phyloP scores from a whole-genome alignment of 768 basidiomycete genomes.

The Agaricus blazei region DNA sequence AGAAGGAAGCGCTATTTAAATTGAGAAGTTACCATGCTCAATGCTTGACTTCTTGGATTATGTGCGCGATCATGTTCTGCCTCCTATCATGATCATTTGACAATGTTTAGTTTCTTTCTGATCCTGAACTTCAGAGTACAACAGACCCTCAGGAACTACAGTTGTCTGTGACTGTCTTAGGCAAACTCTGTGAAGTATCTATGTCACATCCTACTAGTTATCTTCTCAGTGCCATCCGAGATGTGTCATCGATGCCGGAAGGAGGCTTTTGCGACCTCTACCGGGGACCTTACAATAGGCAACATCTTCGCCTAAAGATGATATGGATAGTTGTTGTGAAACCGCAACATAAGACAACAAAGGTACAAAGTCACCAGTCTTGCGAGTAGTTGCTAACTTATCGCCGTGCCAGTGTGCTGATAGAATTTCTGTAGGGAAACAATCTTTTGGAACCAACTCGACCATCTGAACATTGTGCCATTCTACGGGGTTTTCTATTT shows the following conservation, averaged over 20 bases:
- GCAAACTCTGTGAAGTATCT: slow-evolving; percentile 18
- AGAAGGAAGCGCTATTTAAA: too few relatives aligned
- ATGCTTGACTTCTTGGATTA: too few relatives aligned
- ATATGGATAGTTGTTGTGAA: too few relatives aligned
- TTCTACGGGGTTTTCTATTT: slow-evolving; percentile 7
- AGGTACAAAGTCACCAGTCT: slow-evolving; percentile 2
- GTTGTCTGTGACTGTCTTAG: neutral
- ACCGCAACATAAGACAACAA: too few relatives aligned
- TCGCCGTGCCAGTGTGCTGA: neutral
- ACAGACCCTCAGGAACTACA: neutral
- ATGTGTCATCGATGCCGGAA: too few relatives aligned
- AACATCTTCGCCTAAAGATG: slow-evolving; percentile 18
- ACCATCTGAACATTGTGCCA: slow-evolving; percentile 3
- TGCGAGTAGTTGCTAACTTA: slow-evolving; percentile 18
- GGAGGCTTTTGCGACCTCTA: slow-evolving; percentile 26
- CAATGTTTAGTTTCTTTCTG: too few relatives aligned
- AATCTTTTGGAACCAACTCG: slow-evolving; percentile 3
- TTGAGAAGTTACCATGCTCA: too few relatives aligned
- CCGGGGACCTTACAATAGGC: slow-evolving; percentile 15
- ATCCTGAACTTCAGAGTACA: too few relatives aligned
- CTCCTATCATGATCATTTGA: too few relatives aligned
- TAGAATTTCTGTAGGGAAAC: neutral
- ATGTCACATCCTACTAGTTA: slow-evolving; percentile 22
- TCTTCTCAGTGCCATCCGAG: slow-evolving; percentile 11
- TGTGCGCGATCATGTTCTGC: too few relatives aligned